A percentile compares a stretch with the other conserved stretches of the same genome.
Conservation (phyloP, 73 alveolate species). For the Tetrahymena borealis region DNA sequence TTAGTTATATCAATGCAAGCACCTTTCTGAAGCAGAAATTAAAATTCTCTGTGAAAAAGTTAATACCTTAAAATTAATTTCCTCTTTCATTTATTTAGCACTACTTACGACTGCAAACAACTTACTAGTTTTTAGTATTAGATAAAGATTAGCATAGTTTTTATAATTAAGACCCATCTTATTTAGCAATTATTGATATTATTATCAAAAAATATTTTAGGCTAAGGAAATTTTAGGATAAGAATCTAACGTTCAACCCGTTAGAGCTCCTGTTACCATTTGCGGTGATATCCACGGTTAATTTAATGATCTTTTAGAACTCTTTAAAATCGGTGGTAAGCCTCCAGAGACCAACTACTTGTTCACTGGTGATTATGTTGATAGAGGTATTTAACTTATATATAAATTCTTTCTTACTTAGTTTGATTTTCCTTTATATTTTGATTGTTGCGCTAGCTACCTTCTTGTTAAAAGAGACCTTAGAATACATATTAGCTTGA, state of each 20-base stretch:
- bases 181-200: neutral
- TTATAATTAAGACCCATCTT: neutral
- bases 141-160: neutral
- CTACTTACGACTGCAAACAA: too few species aligned
- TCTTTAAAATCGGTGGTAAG: slow-evolving; percentile 49
- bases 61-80: slow-evolving; percentile 25
- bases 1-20: slow-evolving; percentile 41
- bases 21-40: slow-evolving; percentile 76
- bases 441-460: neutral
- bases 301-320: slow-evolving; percentile 59
- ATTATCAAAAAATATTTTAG: neutral
- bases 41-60: slow-evolving; percentile 78
- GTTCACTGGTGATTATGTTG: slow-evolving; percentile 94
- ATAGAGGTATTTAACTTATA: slow-evolving; percentile 60
- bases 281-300: slow-evolving; percentile 74
- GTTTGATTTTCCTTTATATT: neutral
- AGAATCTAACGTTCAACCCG: slow-evolving; percentile 35
- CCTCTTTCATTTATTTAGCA: neutral
- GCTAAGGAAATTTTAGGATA: slow-evolving; percentile 44
- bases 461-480: neutral
- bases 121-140: too few species aligned
- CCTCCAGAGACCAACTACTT: slow-evolving; percentile 81
- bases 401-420: neutral
- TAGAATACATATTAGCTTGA: neutral
- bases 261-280: slow-evolving; percentile 42